Conservation (phyloP, 805 yeast genomes). For the Ogataea parapolymorpha region DNA sequence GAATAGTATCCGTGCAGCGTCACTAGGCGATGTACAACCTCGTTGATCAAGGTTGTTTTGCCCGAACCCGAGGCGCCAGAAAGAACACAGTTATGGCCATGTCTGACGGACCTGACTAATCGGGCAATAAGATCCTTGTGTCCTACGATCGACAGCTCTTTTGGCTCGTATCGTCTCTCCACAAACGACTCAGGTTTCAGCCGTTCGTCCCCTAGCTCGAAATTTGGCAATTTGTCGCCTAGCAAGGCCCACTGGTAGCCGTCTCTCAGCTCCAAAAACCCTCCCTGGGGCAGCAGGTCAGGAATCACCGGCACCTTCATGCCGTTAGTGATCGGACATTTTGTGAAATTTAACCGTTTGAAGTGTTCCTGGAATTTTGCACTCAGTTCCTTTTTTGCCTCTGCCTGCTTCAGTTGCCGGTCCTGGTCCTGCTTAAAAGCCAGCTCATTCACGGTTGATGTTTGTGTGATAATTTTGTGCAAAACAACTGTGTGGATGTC, state of each 20-base stretch:
- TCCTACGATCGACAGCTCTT: constrained; percentile 48
- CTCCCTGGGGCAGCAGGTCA: constrained; percentile 54
- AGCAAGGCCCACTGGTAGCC: constrained; percentile 29
- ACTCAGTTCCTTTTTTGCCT: constrained; percentile 20
- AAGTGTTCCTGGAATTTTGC: constrained; percentile 15
- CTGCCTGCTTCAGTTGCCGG: constrained; percentile 21
- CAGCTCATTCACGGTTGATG: constrained; percentile 32
- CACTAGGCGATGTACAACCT: constrained; percentile 38
- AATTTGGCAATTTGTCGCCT: constrained; percentile 15
- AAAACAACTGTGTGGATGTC: constrained; percentile 35
- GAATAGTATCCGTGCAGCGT: constrained; percentile 43
- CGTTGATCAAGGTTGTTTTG: constrained; percentile 54
- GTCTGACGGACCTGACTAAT: constrained; percentile 38
- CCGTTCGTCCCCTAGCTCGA: constrained; percentile 52
- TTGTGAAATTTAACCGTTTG: constrained; percentile 11
- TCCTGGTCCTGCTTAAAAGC: constrained; percentile 33
- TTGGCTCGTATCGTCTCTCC: constrained; percentile 5
- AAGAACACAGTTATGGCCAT: constrained; percentile 52
- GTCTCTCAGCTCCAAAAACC: constrained; percentile 48
- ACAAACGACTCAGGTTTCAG: constrained; percentile 43
- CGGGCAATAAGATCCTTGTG: constrained; percentile 43
- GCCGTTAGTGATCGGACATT: constrained; percentile 44
- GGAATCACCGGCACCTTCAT: constrained; percentile 51
- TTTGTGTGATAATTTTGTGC: constrained; percentile 52
- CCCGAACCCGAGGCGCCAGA: constrained; percentile 84